Evolutionary conservation across 2,329 filamentous ascomycete species (phyloP).

Genomic region (Sporothrix protearum): DNA sequence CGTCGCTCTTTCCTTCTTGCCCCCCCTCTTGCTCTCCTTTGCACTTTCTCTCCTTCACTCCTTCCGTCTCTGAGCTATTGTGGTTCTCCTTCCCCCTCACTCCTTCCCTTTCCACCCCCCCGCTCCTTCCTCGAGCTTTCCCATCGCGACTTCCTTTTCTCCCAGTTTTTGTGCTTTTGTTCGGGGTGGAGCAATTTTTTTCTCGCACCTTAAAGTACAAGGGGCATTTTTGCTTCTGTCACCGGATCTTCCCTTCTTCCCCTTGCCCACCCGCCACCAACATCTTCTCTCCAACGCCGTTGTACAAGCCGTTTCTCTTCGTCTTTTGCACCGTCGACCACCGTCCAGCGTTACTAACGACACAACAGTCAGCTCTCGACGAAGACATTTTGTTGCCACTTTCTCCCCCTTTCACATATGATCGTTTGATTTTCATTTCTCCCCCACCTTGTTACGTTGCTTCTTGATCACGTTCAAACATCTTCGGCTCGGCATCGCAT

Average conservation of each 20-base stretch:
- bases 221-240: background rate
- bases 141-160: conserved; percentile 19
- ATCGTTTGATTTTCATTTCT: background rate
- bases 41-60: background rate
- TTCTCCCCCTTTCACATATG: background rate
- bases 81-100: background rate
- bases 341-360: background rate
- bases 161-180: background rate
- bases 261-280: background rate
- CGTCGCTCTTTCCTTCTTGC: conserved; percentile 18
- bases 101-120: background rate
- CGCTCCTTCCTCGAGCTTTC: background rate
- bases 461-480: background rate
- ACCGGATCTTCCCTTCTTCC: background rate
- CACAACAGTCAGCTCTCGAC: background rate
- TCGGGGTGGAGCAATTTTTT: conserved; percentile 1
- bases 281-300: background rate
- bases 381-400: background rate
- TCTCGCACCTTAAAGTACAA: background rate
- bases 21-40: conserved; percentile 6
- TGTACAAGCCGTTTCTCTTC: background rate
- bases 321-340: background rate
- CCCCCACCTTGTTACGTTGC: background rate
- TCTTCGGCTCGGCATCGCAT: background rate
- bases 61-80: background rate